Evolutionary conservation across 208 protist species (phyloP).

Genomic region (Trypanosoma grayi): DNA sequence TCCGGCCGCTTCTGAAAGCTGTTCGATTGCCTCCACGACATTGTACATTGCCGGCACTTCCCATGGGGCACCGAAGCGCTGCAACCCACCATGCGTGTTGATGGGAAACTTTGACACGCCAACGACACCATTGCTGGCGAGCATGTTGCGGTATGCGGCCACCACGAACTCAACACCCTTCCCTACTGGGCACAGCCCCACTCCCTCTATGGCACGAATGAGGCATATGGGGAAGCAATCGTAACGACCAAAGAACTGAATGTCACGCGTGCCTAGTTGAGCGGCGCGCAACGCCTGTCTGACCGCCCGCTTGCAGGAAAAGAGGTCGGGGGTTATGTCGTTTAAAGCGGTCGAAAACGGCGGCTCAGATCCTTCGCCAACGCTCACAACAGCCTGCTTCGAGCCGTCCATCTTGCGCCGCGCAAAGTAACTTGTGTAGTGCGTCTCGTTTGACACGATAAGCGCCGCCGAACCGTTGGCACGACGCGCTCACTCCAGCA

Average conservation of each 20-base stretch:
- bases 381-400: conserved; percentile 40
- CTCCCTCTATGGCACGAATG: conserved; percentile 63
- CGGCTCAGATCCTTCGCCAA: conserved; percentile 62
- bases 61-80: conserved; percentile 78
- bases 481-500: conserved; percentile 64
- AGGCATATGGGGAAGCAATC: conserved; percentile 86
- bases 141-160: conserved; percentile 36
- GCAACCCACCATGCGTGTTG: conserved; percentile 79
- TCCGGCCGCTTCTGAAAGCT: conserved; percentile 45
- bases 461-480: conserved; percentile 66
- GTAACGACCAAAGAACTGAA: conserved; percentile 80
- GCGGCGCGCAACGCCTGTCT: conserved; percentile 47
- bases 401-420: conserved; percentile 11
- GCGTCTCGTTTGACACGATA: conserved; percentile 46
- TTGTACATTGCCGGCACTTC: conserved; percentile 83
- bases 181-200: conserved; percentile 54
- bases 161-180: conserved; percentile 60
- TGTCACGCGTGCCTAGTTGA: conserved; percentile 44
- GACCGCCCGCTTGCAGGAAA: conserved; percentile 57
- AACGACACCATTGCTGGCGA: conserved; percentile 25
- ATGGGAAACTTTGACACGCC: conserved; percentile 45
- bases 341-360: conserved; percentile 58
- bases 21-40: conserved; percentile 52
- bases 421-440: conserved; percentile 36
- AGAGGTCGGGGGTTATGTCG: conserved; percentile 49